Conservation (phyloP, 2,329 filamentous ascomycete species). For the Microsporum ferrugineum region DNA sequence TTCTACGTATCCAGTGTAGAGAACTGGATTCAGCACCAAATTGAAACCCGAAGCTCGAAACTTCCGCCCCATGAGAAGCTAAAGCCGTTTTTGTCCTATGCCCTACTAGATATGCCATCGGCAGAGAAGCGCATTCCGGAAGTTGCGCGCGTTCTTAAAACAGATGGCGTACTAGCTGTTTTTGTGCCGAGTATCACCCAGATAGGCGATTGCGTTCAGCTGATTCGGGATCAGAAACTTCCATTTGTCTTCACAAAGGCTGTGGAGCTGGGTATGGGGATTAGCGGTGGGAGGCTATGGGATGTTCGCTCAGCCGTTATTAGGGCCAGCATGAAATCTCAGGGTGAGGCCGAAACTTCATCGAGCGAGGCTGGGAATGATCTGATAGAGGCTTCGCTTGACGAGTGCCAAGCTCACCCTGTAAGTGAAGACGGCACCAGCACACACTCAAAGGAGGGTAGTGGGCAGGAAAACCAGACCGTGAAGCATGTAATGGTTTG, state of each 20-base stretch:
- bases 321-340: slow-evolving; percentile 15
- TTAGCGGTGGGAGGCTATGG: slow-evolving; percentile 39
- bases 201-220: slow-evolving; percentile 52
- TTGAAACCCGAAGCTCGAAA: slow-evolving; percentile 27
- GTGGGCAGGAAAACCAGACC: slow-evolving; percentile 12
- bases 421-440: background rate
- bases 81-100: slow-evolving; percentile 57
- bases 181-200: slow-evolving; percentile 73
- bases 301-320: slow-evolving; percentile 34
- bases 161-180: slow-evolving; percentile 54
- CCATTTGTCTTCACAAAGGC: slow-evolving; percentile 40
- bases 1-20: slow-evolving; percentile 60
- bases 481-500: slow-evolving; percentile 38
- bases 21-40: slow-evolving; percentile 49
- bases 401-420: background rate
- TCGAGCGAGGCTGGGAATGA: slow-evolving; percentile 15
- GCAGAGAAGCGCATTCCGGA: slow-evolving; percentile 42
- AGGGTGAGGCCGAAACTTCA: slow-evolving; percentile 21
- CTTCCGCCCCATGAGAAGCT: slow-evolving; percentile 13
- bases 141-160: slow-evolving; percentile 44
- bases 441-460: slow-evolving; percentile 4
- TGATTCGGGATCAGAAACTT: slow-evolving; percentile 43
- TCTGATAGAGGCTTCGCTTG: background rate
- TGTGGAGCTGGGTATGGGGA: slow-evolving; percentile 36
- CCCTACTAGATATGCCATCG: slow-evolving; percentile 61